A percentile compares a stretch with the other conserved stretches of the same genome.
These are phyloP conservation scores for Trichoderma sp. DNA, from an alignment of 2,329 filamentous ascomycete genomes.

Conservation along the genomic window DNA sequence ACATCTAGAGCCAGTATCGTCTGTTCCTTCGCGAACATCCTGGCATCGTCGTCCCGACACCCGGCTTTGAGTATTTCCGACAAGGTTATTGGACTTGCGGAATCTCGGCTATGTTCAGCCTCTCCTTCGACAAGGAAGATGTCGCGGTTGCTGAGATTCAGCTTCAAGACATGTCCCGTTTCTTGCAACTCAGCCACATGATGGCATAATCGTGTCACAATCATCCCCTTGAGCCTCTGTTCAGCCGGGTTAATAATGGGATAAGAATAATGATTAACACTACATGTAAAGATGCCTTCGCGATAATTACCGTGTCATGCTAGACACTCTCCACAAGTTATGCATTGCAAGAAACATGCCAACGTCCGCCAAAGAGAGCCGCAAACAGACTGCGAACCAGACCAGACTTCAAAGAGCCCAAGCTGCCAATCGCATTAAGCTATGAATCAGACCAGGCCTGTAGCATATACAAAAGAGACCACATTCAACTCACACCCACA, in stretches of 20 bases:
- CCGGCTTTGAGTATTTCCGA: conserved; percentile 1
- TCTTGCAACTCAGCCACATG: conserved; percentile 1
- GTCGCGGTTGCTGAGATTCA: background rate
- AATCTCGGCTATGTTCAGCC: background rate
- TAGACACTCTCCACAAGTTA: too few species aligned
- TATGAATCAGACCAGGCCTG: too few species aligned
- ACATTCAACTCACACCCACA: too few species aligned
- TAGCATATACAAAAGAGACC: too few species aligned
- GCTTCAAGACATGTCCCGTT: background rate
- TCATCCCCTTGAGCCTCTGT: background rate
- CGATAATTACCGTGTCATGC: too few species aligned
- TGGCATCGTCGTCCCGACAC: background rate
- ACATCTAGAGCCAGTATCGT: background rate
- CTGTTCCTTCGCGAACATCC: background rate
- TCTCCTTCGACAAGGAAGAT: background rate
- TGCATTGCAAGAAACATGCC: too few species aligned
- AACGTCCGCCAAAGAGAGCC: too few species aligned
- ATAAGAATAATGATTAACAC: too few species aligned
- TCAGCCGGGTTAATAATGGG: background rate
- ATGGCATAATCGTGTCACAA: background rate
- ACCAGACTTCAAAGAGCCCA: too few species aligned
- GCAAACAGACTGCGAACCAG: too few species aligned
- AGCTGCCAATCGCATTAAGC: too few species aligned
- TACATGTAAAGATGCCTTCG: too few species aligned
- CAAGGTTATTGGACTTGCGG: background rate